phyloP scores from a whole-genome alignment of 1,284 basidiomycete species.

The Cystobasidiaceae sp. region DNA sequence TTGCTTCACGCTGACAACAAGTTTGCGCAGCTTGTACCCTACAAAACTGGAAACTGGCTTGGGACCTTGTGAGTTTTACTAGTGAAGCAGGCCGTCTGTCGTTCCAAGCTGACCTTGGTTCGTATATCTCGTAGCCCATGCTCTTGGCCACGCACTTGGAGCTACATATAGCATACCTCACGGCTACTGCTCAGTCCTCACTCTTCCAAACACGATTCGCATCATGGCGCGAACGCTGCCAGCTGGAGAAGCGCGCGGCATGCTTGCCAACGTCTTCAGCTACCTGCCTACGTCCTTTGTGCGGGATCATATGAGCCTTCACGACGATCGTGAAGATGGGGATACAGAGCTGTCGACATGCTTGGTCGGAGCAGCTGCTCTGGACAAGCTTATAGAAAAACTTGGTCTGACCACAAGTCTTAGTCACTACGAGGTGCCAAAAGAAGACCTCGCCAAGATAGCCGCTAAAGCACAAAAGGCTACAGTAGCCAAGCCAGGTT shows the following conservation, averaged over 20 bases:
- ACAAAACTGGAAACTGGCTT: slow-evolving; percentile 55
- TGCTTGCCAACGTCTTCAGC: slow-evolving; percentile 56
- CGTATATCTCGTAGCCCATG: neutral
- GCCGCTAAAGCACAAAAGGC: slow-evolving; percentile 50
- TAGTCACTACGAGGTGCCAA: slow-evolving; percentile 58
- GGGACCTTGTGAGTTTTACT: slow-evolving; percentile 48
- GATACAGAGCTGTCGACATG: slow-evolving; percentile 6
- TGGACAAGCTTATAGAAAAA: slow-evolving; percentile 54
- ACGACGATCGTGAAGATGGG: neutral
- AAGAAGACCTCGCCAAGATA: slow-evolving; percentile 54
- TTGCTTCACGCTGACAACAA: no score
- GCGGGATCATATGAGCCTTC: slow-evolving; percentile 2
- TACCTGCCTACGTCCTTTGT: neutral
- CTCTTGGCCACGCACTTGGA: slow-evolving; percentile 60
- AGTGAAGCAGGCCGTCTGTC: neutral
- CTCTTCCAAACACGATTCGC: slow-evolving; percentile 52
- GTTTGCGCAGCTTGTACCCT: slow-evolving; percentile 60
- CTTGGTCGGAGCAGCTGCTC: slow-evolving; percentile 4
- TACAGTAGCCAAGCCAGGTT: slow-evolving; percentile 10
- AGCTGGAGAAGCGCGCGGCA: slow-evolving; percentile 55
- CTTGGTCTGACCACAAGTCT: slow-evolving; percentile 59
- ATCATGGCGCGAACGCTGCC: slow-evolving; percentile 49
- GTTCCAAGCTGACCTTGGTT: neutral
- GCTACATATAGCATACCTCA: slow-evolving; percentile 70
- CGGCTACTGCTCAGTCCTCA: slow-evolving; percentile 76